Evolutionary conservation across 106 monocot genomes (phyloP).

Genomic region (Acanthochlamys bracteata): DNA sequence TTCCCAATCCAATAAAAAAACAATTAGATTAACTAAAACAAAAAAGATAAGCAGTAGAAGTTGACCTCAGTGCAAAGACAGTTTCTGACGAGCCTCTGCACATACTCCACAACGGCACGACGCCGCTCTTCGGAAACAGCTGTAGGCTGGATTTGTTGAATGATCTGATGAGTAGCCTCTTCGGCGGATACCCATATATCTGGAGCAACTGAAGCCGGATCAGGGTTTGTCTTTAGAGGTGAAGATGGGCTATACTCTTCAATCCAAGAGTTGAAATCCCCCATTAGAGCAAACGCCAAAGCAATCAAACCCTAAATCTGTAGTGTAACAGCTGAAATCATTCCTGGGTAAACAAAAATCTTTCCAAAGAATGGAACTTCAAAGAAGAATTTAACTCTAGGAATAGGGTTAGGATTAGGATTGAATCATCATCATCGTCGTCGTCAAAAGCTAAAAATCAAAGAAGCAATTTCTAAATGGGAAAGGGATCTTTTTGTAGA

Average conservation of each 20-base stretch:
- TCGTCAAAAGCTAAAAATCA: too few species aligned
- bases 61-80: slow-evolving; percentile 33
- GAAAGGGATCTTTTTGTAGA: too few species aligned
- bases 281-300: slow-evolving; percentile 12
- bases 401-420: too few species aligned
- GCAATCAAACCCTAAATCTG: too few species aligned
- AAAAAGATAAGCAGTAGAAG: too few species aligned
- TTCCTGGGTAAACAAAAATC: neutral
- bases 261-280: slow-evolving; percentile 32
- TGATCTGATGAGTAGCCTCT: slow-evolving; percentile 28
- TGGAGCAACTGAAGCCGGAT: slow-evolving; percentile 13
- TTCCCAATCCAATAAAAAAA: too few species aligned
- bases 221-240: slow-evolving; percentile 3
- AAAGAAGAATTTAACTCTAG: too few species aligned
- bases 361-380: neutral
- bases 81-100: slow-evolving; percentile 39
- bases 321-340: too few species aligned
- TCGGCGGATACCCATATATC: slow-evolving; percentile 32
- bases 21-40: too few species aligned
- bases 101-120: slow-evolving; percentile 46
- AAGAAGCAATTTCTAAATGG: too few species aligned
- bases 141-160: slow-evolving; percentile 44
- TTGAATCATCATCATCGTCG: too few species aligned
- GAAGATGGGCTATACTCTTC: neutral
- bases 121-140: slow-evolving; percentile 40